A percentile compares a stretch with the other conserved stretches of the same genome.
These are phyloP conservation scores for Prunus fruticosa DNA, from an alignment of 306 rosid genomes.

Conservation along the genomic window DNA sequence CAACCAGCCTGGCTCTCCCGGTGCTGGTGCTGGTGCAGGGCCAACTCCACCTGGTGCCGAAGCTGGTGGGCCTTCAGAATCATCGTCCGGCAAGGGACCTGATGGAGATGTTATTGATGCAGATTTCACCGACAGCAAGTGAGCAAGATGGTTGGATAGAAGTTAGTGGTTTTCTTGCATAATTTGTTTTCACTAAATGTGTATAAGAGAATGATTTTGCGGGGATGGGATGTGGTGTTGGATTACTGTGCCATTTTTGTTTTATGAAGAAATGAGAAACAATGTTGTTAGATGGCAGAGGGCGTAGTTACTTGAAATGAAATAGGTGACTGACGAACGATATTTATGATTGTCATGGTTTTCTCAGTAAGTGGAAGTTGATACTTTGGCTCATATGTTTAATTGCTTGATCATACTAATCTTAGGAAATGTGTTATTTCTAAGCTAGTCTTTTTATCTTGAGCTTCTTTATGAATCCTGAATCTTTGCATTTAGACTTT, in stretches of 20 bases:
- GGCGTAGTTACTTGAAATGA: neutral
- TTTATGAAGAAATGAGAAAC: neutral
- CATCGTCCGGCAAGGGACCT: constrained; percentile 47
- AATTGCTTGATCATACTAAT: too few species aligned
- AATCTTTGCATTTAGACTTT: too few species aligned
- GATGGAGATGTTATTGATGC: constrained; percentile 60
- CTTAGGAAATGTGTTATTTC: too few species aligned
- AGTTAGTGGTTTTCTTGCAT: neutral
- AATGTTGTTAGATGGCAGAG: neutral
- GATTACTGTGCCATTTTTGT: neutral
- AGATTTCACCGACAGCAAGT: constrained; percentile 58
- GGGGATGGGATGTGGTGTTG: neutral
- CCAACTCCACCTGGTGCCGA: constrained; percentile 16
- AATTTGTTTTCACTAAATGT: neutral
- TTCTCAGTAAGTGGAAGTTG: too few species aligned
- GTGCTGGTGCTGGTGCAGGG: neutral
- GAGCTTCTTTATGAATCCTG: too few species aligned
- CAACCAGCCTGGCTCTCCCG: constrained; percentile 32
- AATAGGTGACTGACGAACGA: neutral
- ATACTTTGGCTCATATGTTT: too few species aligned
- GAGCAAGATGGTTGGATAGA: constrained; percentile 20
- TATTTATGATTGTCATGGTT: too few species aligned
- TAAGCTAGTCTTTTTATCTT: too few species aligned
- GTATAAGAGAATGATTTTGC: constrained; percentile 11
- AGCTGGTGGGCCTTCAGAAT: constrained; percentile 49